These are phyloP conservation scores for Hyphodiscus hymeniophilus DNA, from an alignment of 495 filamentous ascomycete species.

Conservation along the genomic window DNA sequence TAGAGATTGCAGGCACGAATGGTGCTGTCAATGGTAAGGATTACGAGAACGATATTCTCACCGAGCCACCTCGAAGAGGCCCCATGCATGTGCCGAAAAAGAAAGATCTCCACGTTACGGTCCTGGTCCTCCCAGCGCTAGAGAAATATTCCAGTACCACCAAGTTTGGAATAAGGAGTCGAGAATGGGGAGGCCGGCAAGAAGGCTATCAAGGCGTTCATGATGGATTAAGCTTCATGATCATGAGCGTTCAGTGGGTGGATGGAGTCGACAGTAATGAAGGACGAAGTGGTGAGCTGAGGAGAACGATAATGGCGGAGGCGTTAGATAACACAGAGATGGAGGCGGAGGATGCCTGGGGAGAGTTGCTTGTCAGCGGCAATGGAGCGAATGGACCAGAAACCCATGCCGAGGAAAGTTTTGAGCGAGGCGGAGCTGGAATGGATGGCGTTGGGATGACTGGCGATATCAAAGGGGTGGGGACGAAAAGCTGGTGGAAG, in stretches of 20 bases:
- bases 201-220: constrained; percentile 68
- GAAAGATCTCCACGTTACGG: constrained; percentile 73
- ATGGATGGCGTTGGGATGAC: not conserved
- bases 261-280: constrained; percentile 50
- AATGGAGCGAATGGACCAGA: not conserved
- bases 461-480: constrained; percentile 14
- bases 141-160: constrained; percentile 66
- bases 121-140: constrained; percentile 74
- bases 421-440: constrained; percentile 11
- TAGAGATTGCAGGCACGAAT: constrained; percentile 29
- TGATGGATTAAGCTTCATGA: constrained; percentile 85
- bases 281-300: constrained; percentile 8
- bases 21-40: constrained; percentile 1
- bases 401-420: constrained; percentile 11
- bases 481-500: constrained; percentile 18
- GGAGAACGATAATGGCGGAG: constrained; percentile 12
- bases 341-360: constrained; percentile 11
- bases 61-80: constrained; percentile 18
- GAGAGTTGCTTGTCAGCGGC: not conserved
- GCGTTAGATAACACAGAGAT: constrained; percentile 14
- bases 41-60: constrained; percentile 6
- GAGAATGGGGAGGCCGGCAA: constrained; percentile 63
- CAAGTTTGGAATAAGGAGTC: constrained; percentile 70
- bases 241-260: constrained; percentile 70
- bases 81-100: constrained; percentile 36